Conservation (phyloP, 1,139 yeast species). For the Magnusiomyces paraingens region DNA sequence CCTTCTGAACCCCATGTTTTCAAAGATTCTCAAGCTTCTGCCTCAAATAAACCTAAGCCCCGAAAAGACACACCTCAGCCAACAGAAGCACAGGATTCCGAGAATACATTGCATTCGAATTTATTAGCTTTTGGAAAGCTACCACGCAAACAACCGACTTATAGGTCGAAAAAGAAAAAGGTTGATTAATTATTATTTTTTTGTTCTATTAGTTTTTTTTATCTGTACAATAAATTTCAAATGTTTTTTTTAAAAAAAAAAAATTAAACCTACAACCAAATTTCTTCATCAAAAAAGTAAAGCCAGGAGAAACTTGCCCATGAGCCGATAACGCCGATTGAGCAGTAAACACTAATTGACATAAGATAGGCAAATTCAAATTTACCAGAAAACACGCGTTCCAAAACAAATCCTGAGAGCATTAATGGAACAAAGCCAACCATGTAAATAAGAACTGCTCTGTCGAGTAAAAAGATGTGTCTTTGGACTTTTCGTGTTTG, state of each 20-base stretch:
- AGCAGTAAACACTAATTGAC: constrained; percentile 79
- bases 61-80: too few species aligned
- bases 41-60: too few species aligned
- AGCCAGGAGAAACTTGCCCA: constrained; percentile 90
- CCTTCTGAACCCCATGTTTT: too few species aligned
- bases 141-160: too few species aligned
- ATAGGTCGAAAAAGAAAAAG: not conserved
- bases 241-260: not conserved
- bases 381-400: constrained; percentile 40
- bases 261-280: constrained; percentile 21
- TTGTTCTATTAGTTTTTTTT: not conserved
- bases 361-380: constrained; percentile 70
- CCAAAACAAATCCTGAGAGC: constrained; percentile 46
- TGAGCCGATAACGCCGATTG: constrained; percentile 74
- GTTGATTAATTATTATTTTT: not conserved
- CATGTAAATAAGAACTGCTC: constrained; percentile 62
- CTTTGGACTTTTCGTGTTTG: constrained; percentile 47
- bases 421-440: constrained; percentile 65
- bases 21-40: too few species aligned
- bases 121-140: too few species aligned
- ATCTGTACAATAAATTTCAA: not conserved
- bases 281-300: constrained; percentile 51
- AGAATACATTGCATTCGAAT: too few species aligned
- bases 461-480: constrained; percentile 59
- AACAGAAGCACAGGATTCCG: too few species aligned